These are phyloP conservation scores for Fusarium pseudonygamai DNA, from an alignment of 2,329 filamentous ascomycete genomes.

Conservation along the genomic window DNA sequence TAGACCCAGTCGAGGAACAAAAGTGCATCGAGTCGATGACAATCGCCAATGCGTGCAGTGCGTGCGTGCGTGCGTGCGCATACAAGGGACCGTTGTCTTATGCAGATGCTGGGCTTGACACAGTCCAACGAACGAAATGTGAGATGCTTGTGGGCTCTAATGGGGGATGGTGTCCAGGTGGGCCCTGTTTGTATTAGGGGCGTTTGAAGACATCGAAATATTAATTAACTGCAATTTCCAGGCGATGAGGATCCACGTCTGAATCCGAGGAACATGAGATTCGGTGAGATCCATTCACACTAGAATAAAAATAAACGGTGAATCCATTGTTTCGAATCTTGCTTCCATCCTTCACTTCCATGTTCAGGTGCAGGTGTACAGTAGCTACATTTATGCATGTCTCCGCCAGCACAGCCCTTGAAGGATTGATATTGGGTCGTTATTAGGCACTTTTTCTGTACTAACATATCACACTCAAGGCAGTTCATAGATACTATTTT, in stretches of 20 bases:
- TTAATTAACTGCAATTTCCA: slow-evolving; percentile 36
- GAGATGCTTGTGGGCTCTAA: slow-evolving; percentile 23
- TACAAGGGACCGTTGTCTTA: slow-evolving; percentile 19
- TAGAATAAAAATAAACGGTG: slow-evolving; percentile 34
- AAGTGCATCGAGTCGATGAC: slow-evolving; percentile 9
- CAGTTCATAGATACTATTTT: slow-evolving; percentile 4
- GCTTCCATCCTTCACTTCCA: slow-evolving; percentile 14
- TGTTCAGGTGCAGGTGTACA: slow-evolving; percentile 8
- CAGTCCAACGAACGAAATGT: slow-evolving; percentile 23
- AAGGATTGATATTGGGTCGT: slow-evolving; percentile 3
- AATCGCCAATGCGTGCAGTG: not conserved
- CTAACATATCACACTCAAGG: not conserved
- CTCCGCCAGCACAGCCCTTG: slow-evolving; percentile 31
- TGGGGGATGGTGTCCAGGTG: slow-evolving; percentile 22
- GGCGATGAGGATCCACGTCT: slow-evolving; percentile 29
- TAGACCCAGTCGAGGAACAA: not conserved
- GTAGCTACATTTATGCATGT: slow-evolving; percentile 23
- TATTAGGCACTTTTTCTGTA: slow-evolving; percentile 6
- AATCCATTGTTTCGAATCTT: slow-evolving; percentile 32
- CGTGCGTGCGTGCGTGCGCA: not conserved
- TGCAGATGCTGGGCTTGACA: slow-evolving; percentile 9
- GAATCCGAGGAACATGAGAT: slow-evolving; percentile 1
- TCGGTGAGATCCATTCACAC: slow-evolving; percentile 19
- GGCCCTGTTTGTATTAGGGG: slow-evolving; percentile 35
- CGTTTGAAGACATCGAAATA: slow-evolving; percentile 28